A percentile compares a stretch with the other conserved stretches of the same genome.
These are phyloP conservation scores for Rhodotorula sp. DNA, from an alignment of 1,284 basidiomycete species.

Conservation along the genomic window DNA sequence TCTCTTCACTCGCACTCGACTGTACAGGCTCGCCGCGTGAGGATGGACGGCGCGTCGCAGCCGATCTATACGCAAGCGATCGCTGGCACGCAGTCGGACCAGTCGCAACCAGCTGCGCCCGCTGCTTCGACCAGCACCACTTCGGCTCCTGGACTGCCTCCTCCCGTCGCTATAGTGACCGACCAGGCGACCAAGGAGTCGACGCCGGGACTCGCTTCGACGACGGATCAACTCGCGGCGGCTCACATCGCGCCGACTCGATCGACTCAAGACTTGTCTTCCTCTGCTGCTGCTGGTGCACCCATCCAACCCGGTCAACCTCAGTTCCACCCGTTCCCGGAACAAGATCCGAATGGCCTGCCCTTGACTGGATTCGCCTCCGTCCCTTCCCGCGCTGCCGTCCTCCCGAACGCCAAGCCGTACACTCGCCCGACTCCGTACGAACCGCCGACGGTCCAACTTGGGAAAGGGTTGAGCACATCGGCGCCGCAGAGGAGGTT, in stretches of 20 bases:
- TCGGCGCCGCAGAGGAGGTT: conserved; percentile 17
- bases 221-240: background rate
- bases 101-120: background rate
- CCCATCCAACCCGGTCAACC: conserved; percentile 2
- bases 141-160: background rate
- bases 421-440: conserved; percentile 32
- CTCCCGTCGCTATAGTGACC: background rate
- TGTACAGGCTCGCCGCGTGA: background rate
- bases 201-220: background rate
- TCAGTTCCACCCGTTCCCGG: conserved; percentile 23
- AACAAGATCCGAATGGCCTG: conserved; percentile 14
- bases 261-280: too few relatives aligned
- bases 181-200: background rate
- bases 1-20: background rate
- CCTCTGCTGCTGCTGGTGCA: background rate
- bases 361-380: conserved; percentile 27
- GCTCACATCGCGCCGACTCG: background rate
- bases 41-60: conserved; percentile 15
- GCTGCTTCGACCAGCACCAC: too few relatives aligned
- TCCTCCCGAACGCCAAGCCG: conserved; percentile 22
- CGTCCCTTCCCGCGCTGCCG: conserved; percentile 26
- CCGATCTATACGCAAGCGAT: conserved; percentile 18
- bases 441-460: conserved; percentile 1
- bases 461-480: conserved; percentile 18
- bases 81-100: background rate